Base-by-base conservation (phyloP, 345 rosid species). In the Citropsis articulata region DNA sequence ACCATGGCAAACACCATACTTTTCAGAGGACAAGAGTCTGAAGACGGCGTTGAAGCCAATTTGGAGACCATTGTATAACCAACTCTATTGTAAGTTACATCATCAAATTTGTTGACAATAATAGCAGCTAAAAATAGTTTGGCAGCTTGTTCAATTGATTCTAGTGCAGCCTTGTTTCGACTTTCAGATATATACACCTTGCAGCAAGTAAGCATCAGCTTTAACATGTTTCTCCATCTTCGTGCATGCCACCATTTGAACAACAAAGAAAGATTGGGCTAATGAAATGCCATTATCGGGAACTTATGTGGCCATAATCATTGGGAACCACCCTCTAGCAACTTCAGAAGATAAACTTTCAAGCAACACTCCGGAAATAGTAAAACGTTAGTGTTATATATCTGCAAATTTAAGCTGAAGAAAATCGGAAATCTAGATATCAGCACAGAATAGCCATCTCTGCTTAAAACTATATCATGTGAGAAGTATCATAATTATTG, bases 111-210 rank as follows among this genome's bases (percentile, higher is more conserved):
- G 86, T 93, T 92, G 75, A 92, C 82, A 69, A 95, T 85, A 69
- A 95, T 85, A 28, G 89, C 91, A 68, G 88, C 88, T 40, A 89
- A 89, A 38, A 92, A 89, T 75, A 78, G 78, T 85, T 87, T 93
- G 19, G 85, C 90, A 75, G 97, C 93, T 84, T 42, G 83, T 86
- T 91, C 96, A 62, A 95, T 88, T 0, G 89, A 84, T 53, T 90
- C 87, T 55, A 95, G 88, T 8, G 98, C 95, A 33, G 82, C 83
- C 82, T 79, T 90, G 76, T 92, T 93, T 79, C 85, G 84, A 76
- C 92, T 89, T 77, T 93, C 99, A 25, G 96, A 95, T 75, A 93
- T 87, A 84, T 93, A 95, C 28, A 93, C 88, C 82, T 95, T 91
- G 80, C 98, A 90, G 83, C 99, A 92, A 67, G 88, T 89, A 84